Evolutionary conservation across 176 grass and related monocot genomes (phyloP), one percentile per base, ranked within the genome.

Genomic region (Avena insularis): DNA sequence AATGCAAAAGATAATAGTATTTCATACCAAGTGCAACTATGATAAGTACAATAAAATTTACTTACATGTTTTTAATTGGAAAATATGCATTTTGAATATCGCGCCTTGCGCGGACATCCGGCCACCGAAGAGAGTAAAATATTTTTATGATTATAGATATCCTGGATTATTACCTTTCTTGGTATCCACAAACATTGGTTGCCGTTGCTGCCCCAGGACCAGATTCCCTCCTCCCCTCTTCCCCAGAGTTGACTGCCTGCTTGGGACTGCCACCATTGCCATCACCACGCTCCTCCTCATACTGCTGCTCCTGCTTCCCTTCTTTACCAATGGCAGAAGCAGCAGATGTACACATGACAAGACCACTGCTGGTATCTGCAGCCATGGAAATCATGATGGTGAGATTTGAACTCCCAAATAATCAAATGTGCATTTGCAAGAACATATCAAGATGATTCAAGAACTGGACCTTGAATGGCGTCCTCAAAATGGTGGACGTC

Each of bases 151-250:
- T 77, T 77, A 82, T 55, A 78, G 84, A 60, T 78, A 80, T 73
- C 67, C 19, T 82, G 65, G 86, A 82, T 56, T 82, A 77, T 61
- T 91, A 98, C 93, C 90, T 93, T 93, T 93, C 91, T 84, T 75
- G 90, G 91, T 87, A 84, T 78, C 79, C 88, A 85, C 84, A 87
- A 87, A 68, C 93, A 85, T 92, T 89, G 69, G 86, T 36, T 73
- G 71, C 35, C 33, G 91, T 45, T 16, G 91, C 46, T 21, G 62
- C 53, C 47, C 63, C 83, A 56, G 80, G 65, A 65, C 71, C 58
- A 82, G 74, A 95, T 92, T 95, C 91, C 72, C 77, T 82, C 67
- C 82, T 85, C 77, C 81, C 73, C 49, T 80, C 89, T 84, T 88
- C 78, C 75, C 68, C 82, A 87, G 56, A 66, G 74, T 93, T 93